These are phyloP conservation scores for Talaromyces sp. DNA, from an alignment of 2,329 filamentous ascomycete species.

Conservation along the genomic window DNA sequence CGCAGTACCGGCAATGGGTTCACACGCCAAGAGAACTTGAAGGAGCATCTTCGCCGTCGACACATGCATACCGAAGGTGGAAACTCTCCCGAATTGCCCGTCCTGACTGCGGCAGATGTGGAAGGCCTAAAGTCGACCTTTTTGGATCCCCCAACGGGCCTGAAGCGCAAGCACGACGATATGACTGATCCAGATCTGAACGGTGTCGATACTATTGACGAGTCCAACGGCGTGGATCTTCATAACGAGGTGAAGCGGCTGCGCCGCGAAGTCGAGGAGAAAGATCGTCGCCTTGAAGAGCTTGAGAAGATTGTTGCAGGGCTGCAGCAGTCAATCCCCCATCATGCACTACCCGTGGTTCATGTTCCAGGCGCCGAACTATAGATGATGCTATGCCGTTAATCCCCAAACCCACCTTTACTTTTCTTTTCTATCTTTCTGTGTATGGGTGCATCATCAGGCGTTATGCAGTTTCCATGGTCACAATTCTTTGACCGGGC, in stretches of 20 bases:
- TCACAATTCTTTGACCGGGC: conserved; percentile 4
- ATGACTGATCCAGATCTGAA: conserved; percentile 22
- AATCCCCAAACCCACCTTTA: not conserved
- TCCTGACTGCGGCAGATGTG: conserved; percentile 28
- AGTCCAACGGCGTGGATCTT: conserved; percentile 45
- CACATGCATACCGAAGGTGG: conserved; percentile 57
- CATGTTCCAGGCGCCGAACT: conserved; percentile 12
- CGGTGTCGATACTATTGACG: conserved; percentile 31
- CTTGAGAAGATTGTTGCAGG: conserved; percentile 39
- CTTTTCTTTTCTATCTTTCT: not conserved
- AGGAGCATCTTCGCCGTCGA: conserved; percentile 88
- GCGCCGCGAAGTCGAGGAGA: conserved; percentile 61
- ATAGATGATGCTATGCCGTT: not conserved
- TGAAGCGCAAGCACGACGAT: conserved; percentile 31
- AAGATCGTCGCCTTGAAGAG: conserved; percentile 43
- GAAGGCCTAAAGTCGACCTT: conserved; percentile 30
- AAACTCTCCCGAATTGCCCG: conserved; percentile 30
- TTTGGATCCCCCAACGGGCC: conserved; percentile 26
- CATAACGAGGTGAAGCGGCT: conserved; percentile 65
- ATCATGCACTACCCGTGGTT: conserved; percentile 19
- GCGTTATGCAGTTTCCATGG: conserved; percentile 12
- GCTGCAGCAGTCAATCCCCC: conserved; percentile 37
- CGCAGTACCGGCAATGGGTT: conserved; percentile 85
- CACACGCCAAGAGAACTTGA: conserved; percentile 87
- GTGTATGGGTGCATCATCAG: conserved; percentile 9